Percentiles rank a stretch among this genome's conserved stretches.
These are phyloP conservation scores for Casuarina glauca DNA, from an alignment of 306 rosid genomes.

Conservation along the genomic window DNA sequence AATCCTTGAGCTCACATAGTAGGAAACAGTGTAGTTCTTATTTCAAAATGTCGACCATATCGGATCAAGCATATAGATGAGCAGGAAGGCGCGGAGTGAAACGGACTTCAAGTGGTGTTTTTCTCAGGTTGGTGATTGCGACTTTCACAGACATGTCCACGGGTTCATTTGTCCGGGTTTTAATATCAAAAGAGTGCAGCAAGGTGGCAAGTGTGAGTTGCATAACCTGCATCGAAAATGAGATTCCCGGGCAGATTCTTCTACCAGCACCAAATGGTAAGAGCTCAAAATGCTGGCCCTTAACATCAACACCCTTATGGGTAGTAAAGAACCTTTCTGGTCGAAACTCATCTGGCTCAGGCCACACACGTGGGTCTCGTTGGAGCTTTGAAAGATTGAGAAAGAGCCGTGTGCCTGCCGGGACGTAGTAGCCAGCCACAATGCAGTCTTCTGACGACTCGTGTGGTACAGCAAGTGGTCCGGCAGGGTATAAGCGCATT, in stretches of 20 bases:
- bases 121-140: slow-evolving; percentile 1
- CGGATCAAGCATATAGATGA: background rate
- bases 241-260: slow-evolving; percentile 27
- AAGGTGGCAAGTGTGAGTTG: slow-evolving; percentile 19
- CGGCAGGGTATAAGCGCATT: slow-evolving; percentile 33
- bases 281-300: slow-evolving; percentile 22
- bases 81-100: slow-evolving; percentile 7
- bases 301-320: slow-evolving; percentile 16
- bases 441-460: slow-evolving; percentile 26
- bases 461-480: slow-evolving; percentile 19
- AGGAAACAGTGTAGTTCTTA: too few relatives aligned
- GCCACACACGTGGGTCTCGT: slow-evolving; percentile 21
- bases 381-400: slow-evolving; percentile 24
- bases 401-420: slow-evolving; percentile 24
- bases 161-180: background rate
- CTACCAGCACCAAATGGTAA: slow-evolving; percentile 38
- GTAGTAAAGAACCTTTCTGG: slow-evolving; percentile 35
- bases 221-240: slow-evolving; percentile 16
- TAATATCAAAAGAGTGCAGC: background rate
- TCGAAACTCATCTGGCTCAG: slow-evolving; percentile 16
- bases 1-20: too few relatives aligned
- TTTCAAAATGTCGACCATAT: too few relatives aligned
- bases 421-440: slow-evolving; percentile 25
- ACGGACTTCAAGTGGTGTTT: background rate
- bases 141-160: slow-evolving; percentile 5